Percentiles rank a stretch among this genome's conserved stretches.
Evolutionary conservation across 2,329 filamentous ascomycete species (phyloP).

Genomic region (Fusarium brachygibbosum): DNA sequence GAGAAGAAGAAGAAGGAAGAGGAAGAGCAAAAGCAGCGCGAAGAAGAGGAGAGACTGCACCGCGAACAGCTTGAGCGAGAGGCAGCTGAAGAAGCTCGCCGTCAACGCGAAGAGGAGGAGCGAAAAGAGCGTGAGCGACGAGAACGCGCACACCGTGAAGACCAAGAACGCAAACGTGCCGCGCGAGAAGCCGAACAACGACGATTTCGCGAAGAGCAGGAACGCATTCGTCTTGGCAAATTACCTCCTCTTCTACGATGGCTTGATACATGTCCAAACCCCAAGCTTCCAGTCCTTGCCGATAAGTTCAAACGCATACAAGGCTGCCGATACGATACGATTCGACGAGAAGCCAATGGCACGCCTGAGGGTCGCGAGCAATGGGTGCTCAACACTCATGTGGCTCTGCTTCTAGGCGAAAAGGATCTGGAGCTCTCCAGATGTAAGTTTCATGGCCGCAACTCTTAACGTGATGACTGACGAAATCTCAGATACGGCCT

Average conservation of each 20-base stretch:
- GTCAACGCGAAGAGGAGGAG: constrained; percentile 66
- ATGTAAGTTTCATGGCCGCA: constrained; percentile 65
- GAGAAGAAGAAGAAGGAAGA: constrained; percentile 57
- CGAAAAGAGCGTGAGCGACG: constrained; percentile 64
- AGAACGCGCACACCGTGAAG: constrained; percentile 60
- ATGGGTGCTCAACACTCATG: constrained; percentile 75
- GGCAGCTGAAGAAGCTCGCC: constrained; percentile 63
- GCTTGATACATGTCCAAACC: constrained; percentile 67
- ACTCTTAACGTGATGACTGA: constrained; percentile 10
- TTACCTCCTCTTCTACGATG: constrained; percentile 72
- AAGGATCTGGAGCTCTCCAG: constrained; percentile 71
- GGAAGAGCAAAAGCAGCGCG: constrained; percentile 56
- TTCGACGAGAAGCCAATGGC: constrained; percentile 66
- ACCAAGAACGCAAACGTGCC: constrained; percentile 63
- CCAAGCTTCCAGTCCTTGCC: constrained; percentile 65
- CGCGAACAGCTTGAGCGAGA: constrained; percentile 62
- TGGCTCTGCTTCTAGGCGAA: constrained; percentile 73
- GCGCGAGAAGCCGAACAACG: constrained; percentile 66
- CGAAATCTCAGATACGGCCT: constrained; percentile 65
- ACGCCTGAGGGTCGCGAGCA: constrained; percentile 71
- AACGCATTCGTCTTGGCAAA: constrained; percentile 67
- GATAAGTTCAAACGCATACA: constrained; percentile 69
- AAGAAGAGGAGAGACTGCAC: constrained; percentile 62
- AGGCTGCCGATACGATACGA: constrained; percentile 74
- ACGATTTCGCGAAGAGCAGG: constrained; percentile 67